A percentile compares a stretch with the other conserved stretches of the same genome.
phyloP scores from a whole-genome alignment of 108 stramenopile species.

The Conticribra weissflogii region DNA sequence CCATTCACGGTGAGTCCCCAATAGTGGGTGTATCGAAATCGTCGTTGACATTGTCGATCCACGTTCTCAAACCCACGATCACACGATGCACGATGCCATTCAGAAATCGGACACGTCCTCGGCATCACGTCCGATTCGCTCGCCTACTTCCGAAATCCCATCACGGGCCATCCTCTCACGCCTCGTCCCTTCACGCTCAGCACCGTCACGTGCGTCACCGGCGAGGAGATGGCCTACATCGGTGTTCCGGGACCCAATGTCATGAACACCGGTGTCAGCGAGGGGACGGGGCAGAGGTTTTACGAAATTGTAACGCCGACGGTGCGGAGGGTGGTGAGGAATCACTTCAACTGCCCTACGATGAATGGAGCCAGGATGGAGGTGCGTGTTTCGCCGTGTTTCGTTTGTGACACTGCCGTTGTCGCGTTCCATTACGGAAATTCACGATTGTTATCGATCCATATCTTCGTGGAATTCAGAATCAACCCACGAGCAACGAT shows the following conservation, averaged over 20 bases:
- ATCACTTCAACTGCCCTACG: constrained; percentile 56
- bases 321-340: constrained; percentile 50
- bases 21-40: not conserved
- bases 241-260: constrained; percentile 38
- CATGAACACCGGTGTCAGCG: constrained; percentile 25
- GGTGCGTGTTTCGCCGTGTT: not conserved
- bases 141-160: constrained; percentile 51
- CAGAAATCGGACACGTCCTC: constrained; percentile 60
- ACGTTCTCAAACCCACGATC: too few relatives aligned
- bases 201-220: constrained; percentile 43
- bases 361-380: constrained; percentile 54
- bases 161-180: constrained; percentile 53
- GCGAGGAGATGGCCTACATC: constrained; percentile 27
- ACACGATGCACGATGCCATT: too few relatives aligned
- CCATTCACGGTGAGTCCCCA: constrained; percentile 32
- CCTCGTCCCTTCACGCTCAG: constrained; percentile 47
- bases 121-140: constrained; percentile 53
- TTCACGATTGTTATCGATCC: not conserved
- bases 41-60: not conserved
- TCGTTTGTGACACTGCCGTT: constrained; percentile 8
- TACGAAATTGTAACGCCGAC: constrained; percentile 56
- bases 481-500: constrained; percentile 46
- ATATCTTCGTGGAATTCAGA: not conserved
- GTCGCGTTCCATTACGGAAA: not conserved
- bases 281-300: constrained; percentile 43